phyloP scores from a whole-genome alignment of 169 alveolate species.

The Cryptosporidium baileyi region DNA sequence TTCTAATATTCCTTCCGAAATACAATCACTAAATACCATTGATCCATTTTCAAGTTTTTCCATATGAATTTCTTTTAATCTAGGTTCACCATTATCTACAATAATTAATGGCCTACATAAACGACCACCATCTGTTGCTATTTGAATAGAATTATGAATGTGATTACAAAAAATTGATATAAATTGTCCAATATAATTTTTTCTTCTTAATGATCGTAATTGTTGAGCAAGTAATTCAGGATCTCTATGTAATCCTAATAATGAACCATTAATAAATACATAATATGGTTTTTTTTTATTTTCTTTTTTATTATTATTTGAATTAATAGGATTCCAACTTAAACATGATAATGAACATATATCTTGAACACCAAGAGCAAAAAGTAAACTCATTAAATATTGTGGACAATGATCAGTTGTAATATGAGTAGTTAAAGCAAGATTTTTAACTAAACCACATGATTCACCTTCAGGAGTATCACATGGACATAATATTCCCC shows the following conservation, averaged over 20 bases:
- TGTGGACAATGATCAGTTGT: slow-evolving; percentile 93
- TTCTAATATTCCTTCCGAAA: slow-evolving; percentile 93
- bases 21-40: slow-evolving; percentile 85
- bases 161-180: slow-evolving; percentile 93
- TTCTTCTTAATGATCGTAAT: slow-evolving; percentile 91
- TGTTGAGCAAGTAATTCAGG: slow-evolving; percentile 88
- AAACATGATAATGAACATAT: slow-evolving; percentile 77
- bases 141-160: slow-evolving; percentile 89
- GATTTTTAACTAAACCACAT: slow-evolving; percentile 98
- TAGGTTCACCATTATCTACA: slow-evolving; percentile 92
- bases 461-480: slow-evolving; percentile 99
- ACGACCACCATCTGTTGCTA: slow-evolving; percentile 99
- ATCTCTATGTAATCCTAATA: slow-evolving; percentile 91
- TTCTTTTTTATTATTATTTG: slow-evolving; percentile 47
- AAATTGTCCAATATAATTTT: slow-evolving; percentile 95
- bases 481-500: slow-evolving; percentile 99
- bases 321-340: slow-evolving; percentile 59
- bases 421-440: slow-evolving; percentile 97
- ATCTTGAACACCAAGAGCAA: slow-evolving; percentile 82
- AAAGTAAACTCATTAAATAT: slow-evolving; percentile 75
- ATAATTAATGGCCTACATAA: slow-evolving; percentile 96
- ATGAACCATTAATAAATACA: slow-evolving; percentile 94
- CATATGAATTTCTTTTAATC: slow-evolving; percentile 76
- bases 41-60: slow-evolving; percentile 81
- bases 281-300: slow-evolving; percentile 78